Evolutionary conservation across 192 early-diverging fungal genomes (phyloP), one percentile per base, ranked within the genome.

Genomic region (Linnemannia schmuckeri): DNA sequence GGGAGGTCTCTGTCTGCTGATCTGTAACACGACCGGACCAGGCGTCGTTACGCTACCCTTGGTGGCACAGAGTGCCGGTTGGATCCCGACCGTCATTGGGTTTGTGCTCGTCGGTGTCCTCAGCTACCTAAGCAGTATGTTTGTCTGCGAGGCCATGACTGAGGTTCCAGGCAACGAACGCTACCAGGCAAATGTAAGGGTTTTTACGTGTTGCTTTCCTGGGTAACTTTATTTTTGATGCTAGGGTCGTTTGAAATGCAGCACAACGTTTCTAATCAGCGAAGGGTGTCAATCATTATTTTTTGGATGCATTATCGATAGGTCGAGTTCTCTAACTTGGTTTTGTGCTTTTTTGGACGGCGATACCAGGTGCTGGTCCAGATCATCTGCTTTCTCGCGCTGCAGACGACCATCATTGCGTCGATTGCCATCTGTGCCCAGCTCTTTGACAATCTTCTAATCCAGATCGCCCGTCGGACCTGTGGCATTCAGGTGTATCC

Each of bases 371-470:
- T 88, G 33, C 15, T 93, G 18, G 90, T 95, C 69, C 94, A 95
- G 75, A 41, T 93, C 38, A 84, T 93, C 42, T 87, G 95, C 57
- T 96, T 91, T 78, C 88, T 95, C 1, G 91, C 94, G 24, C 85
- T 96, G 72, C 94, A 95, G 87, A 92, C 92, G 10, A 91, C 94
- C 76, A 95, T 91, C 81, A 91, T 96, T 69, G 92, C 94, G 15
- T 94, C 93, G 30, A 94, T 96, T 63, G 93, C 95, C 35, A 80
- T 92, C 46, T 93, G 94, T 33, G 88, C 93, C 13, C 95, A 96
- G 88, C 90, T 89, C 40, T 94, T 95, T 77, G 95, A 96, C 85
- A 88, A 89, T 24, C 91, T 96, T 40, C 49, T 95, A 10, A 82
- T 96, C 55, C 85, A 90, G 27, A 70, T 94, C 38, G 88, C 92